These are phyloP conservation scores for Pulveroboletus sp. DNA, from an alignment of 768 basidiomycete species.

Conservation along the genomic window DNA sequence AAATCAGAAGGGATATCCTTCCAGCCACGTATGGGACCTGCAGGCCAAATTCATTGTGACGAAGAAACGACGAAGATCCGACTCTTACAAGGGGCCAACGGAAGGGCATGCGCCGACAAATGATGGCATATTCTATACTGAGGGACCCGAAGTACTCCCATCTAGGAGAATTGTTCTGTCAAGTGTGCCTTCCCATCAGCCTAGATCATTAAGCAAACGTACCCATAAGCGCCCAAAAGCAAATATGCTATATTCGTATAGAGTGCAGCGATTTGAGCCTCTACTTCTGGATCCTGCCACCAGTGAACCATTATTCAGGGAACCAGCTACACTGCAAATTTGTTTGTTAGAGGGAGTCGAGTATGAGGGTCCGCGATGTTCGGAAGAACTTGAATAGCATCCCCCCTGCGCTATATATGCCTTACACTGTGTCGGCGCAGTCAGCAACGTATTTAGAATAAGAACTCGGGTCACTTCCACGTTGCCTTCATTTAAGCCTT, in stretches of 20 bases:
- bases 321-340: not conserved
- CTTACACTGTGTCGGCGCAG: too few relatives aligned
- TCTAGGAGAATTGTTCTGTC: slow-evolving; percentile 3
- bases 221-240: slow-evolving; percentile 20
- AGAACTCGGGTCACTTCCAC: too few relatives aligned
- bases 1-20: slow-evolving; percentile 2
- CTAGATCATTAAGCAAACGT: not conserved
- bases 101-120: slow-evolving; percentile 19
- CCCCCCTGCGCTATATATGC: too few relatives aligned
- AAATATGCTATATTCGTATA: slow-evolving; percentile 8
- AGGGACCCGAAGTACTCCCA: slow-evolving; percentile 24
- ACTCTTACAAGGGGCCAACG: slow-evolving; percentile 25
- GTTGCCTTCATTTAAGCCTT: too few relatives aligned
- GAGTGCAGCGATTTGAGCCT: not conserved
- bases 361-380: too few relatives aligned
- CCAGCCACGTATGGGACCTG: slow-evolving; percentile 16
- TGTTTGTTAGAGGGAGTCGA: not conserved
- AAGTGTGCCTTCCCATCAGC: not conserved
- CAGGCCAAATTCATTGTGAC: not conserved
- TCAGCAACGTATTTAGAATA: too few relatives aligned
- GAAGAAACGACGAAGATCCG: not conserved
- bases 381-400: too few relatives aligned
- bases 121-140: slow-evolving; percentile 20
- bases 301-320: slow-evolving; percentile 12
- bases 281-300: slow-evolving; percentile 15